Evolutionary conservation across 129 eudicot genomes (phyloP), one percentile per base, ranked within the genome.

Genomic region (Flaveria linearis): DNA sequence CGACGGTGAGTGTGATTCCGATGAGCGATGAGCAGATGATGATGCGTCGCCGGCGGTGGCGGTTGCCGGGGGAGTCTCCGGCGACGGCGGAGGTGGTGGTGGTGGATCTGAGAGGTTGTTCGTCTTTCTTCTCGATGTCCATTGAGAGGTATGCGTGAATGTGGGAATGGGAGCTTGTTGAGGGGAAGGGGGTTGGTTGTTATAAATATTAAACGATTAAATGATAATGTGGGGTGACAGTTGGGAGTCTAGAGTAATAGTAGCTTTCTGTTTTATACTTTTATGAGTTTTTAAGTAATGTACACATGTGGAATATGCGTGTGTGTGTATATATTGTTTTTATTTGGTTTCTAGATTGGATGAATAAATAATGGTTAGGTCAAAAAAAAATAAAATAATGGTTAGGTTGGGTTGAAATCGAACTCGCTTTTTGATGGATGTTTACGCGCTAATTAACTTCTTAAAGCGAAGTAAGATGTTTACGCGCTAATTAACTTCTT

Each of bases 111-210:
- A 80, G 84, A 14, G 84, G 84, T 15, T 73, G 80, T 30, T 74
- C 84, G 11, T 80, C 80, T 67, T 57, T 80, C 58, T 80, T 80
- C 13, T 74, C 80, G 53, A 74, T 14, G 47, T 80, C 84, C 84
- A 80, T 80, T 55, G 64, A 0, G 33, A 28, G 33, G 4, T 43
- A 71, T 13, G 13, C 14, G 43, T 72, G 74, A 25, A 30, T 6
- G 9, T 57, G 62, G 60, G 43, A 51, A 41, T n/a, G 66, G 26
- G 14, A 45, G 68, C 12, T 6, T 70, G 30, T 43, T 10, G 15
- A 1, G 30, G 30, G 30, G 30, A 4, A 28, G 3, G 30, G 58
- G 11, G n/a, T 16, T 26, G 18, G 26, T 56, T 14, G 57, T 10
- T 16, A 9, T 9, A 8, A 18, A 50, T 43, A 28, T 52, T 76